A percentile compares a stretch with the other conserved stretches of the same genome.
Evolutionary conservation across 495 filamentous ascomycete genomes (phyloP).

Genomic region (Tricharina praecox): DNA sequence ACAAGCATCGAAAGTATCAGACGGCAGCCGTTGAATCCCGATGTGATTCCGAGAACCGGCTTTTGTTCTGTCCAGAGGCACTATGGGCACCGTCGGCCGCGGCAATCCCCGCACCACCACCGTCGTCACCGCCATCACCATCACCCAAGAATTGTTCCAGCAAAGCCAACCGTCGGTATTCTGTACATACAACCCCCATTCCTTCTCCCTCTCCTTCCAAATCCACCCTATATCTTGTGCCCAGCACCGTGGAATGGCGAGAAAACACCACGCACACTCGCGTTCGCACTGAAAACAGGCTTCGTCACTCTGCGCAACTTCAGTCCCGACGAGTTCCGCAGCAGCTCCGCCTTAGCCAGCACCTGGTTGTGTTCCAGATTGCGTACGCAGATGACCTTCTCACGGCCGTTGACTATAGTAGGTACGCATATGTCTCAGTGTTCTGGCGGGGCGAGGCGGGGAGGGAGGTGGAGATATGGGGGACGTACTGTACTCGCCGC

Average conservation of each 20-base stretch:
- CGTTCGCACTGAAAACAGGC: conserved; percentile 39
- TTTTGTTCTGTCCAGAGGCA: too few species aligned
- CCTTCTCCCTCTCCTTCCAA: too few species aligned
- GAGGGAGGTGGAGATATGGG: neutral
- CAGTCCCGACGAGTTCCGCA: conserved; percentile 73
- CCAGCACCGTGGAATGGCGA: conserved; percentile 65
- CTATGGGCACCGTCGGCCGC: too few species aligned
- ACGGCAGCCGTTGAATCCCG: too few species aligned
- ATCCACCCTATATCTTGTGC: conserved; percentile 76
- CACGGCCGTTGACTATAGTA: conserved; percentile 52
- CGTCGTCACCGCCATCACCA: conserved; percentile 70
- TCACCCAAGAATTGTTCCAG: conserved; percentile 52
- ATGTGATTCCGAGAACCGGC: too few species aligned
- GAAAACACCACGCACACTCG: conserved; percentile 52
- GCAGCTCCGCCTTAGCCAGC: conserved; percentile 57
- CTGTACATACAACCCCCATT: conserved; percentile 59
- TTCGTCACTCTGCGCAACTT: conserved; percentile 51
- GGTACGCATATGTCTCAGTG: neutral
- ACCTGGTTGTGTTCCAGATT: conserved; percentile 71
- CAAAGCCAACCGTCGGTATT: neutral
- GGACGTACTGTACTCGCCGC: conserved; percentile 49
- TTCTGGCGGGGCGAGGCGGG: neutral
- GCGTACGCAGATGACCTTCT: conserved; percentile 74
- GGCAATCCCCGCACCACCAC: conserved; percentile 7
- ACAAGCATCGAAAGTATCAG: too few species aligned